These are phyloP conservation scores for Tremella yokohamensis DNA, from an alignment of 768 basidiomycete genomes.

Conservation along the genomic window DNA sequence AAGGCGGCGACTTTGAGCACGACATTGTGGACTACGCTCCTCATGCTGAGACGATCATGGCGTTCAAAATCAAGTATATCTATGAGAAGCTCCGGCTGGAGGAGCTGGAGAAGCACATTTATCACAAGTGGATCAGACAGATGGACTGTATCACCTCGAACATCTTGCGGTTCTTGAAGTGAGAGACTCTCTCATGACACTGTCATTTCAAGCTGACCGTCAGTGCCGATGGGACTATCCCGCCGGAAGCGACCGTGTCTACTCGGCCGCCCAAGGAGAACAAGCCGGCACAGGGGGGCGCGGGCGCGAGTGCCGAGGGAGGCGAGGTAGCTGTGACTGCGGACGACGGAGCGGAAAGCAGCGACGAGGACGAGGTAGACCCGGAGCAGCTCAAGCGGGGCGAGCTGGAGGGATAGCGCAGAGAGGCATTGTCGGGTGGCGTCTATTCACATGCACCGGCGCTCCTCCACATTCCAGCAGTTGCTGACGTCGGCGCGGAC, in stretches of 20 bases:
- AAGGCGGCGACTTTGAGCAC: slow-evolving; percentile 24
- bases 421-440: not conserved
- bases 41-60: slow-evolving; percentile 65
- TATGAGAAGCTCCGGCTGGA: slow-evolving; percentile 81
- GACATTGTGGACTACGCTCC: slow-evolving; percentile 55
- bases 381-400: slow-evolving; percentile 52
- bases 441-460: no score
- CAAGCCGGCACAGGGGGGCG: slow-evolving; percentile 14
- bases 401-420: slow-evolving; percentile 58
- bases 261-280: slow-evolving; percentile 51
- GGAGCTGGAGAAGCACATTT: slow-evolving; percentile 76
- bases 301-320: slow-evolving; percentile 7
- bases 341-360: slow-evolving; percentile 29
- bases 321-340: slow-evolving; percentile 17
- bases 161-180: slow-evolving; percentile 72
- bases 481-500: no score
- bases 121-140: slow-evolving; percentile 44
- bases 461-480: no score
- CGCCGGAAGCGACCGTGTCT: slow-evolving; percentile 64
- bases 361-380: slow-evolving; percentile 53
- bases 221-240: slow-evolving; percentile 73
- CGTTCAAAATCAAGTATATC: slow-evolving; percentile 80
- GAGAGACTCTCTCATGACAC: slow-evolving; percentile 51
- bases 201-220: slow-evolving; percentile 55
- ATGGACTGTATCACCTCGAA: slow-evolving; percentile 30